These are phyloP conservation scores for Mycena filopes DNA, from an alignment of 768 basidiomycete genomes.

Conservation along the genomic window DNA sequence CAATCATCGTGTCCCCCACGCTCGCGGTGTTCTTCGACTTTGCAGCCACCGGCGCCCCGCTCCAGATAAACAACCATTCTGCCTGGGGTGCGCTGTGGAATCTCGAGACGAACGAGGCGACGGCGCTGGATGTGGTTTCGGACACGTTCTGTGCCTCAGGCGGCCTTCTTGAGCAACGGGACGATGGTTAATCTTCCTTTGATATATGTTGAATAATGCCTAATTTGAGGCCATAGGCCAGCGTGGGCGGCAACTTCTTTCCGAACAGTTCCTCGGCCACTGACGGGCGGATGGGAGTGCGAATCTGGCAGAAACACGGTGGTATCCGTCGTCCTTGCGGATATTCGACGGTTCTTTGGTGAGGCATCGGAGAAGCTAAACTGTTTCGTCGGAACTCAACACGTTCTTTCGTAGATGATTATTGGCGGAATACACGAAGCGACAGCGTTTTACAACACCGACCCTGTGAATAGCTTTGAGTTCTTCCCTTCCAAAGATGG, in stretches of 20 bases:
- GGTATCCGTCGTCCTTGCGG: slow-evolving; percentile 43
- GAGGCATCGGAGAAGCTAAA: slow-evolving; percentile 4
- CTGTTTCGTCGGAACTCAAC: slow-evolving; percentile 3
- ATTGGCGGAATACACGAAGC: slow-evolving; percentile 42
- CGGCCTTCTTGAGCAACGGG: slow-evolving; percentile 44
- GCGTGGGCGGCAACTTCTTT: slow-evolving; percentile 23
- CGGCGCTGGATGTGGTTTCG: slow-evolving; percentile 39
- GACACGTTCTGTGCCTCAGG: slow-evolving; percentile 48
- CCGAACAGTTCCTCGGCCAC: background rate
- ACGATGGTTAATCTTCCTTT: slow-evolving; percentile 40
- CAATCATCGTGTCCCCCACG: slow-evolving; percentile 40
- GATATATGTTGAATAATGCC: no score
- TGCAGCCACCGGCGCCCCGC: slow-evolving; percentile 5
- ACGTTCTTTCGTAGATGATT: slow-evolving; percentile 38
- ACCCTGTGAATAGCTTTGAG: slow-evolving; percentile 43
- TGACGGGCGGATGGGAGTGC: slow-evolving; percentile 35
- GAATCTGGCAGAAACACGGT: slow-evolving; percentile 40
- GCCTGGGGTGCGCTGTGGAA: slow-evolving; percentile 41
- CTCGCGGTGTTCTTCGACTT: slow-evolving; percentile 38
- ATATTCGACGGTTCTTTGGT: slow-evolving; percentile 42
- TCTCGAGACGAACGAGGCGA: slow-evolving; percentile 34
- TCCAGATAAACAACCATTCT: slow-evolving; percentile 43
- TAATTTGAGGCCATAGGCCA: slow-evolving; percentile 20
- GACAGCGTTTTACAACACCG: slow-evolving; percentile 41
- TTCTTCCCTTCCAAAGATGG: slow-evolving; percentile 46